Percentiles rank a stretch among this genome's conserved stretches.
phyloP scores from a whole-genome alignment of 1,284 basidiomycete species.

The Pseudozyma pruni region DNA sequence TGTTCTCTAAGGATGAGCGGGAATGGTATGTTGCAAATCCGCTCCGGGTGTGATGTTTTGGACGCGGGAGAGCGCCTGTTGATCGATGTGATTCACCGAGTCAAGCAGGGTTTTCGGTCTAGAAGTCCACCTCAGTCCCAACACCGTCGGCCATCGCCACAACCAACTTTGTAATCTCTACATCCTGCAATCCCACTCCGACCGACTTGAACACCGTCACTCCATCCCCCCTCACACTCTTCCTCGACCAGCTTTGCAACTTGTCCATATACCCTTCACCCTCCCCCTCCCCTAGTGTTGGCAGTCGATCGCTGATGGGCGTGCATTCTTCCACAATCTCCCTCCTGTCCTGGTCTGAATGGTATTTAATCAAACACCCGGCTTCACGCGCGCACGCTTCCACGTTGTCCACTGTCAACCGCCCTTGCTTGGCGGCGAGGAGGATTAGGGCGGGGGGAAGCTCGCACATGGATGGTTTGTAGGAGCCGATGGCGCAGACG shows the following conservation, averaged over 20 bases:
- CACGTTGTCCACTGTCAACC: slow-evolving; percentile 22
- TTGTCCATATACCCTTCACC: slow-evolving; percentile 5
- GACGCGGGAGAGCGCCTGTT: too few species aligned
- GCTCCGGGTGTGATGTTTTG: too few species aligned
- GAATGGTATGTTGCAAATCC: too few species aligned
- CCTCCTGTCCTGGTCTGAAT: background rate
- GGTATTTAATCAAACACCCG: slow-evolving; percentile 27
- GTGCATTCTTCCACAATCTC: background rate
- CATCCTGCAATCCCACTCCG: slow-evolving; percentile 41
- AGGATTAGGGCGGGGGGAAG: slow-evolving; percentile 3
- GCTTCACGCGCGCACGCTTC: slow-evolving; percentile 26
- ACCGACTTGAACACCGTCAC: slow-evolving; percentile 37
- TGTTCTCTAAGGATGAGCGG: slow-evolving; percentile 32
- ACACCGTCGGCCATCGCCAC: slow-evolving; percentile 3
- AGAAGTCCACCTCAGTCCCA: slow-evolving; percentile 6
- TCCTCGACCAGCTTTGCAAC: background rate
- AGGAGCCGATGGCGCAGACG: slow-evolving; percentile 22
- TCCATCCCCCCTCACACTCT: background rate
- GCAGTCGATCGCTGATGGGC: too few species aligned
- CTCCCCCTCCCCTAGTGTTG: background rate
- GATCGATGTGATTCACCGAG: too few species aligned
- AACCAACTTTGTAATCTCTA: slow-evolving; percentile 26
- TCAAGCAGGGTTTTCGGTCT: too few species aligned
- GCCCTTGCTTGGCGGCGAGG: background rate
- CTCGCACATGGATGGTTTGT: slow-evolving; percentile 35